phyloP scores from a whole-genome alignment of 306 rosid genomes.

The Sicyos baderoa region DNA sequence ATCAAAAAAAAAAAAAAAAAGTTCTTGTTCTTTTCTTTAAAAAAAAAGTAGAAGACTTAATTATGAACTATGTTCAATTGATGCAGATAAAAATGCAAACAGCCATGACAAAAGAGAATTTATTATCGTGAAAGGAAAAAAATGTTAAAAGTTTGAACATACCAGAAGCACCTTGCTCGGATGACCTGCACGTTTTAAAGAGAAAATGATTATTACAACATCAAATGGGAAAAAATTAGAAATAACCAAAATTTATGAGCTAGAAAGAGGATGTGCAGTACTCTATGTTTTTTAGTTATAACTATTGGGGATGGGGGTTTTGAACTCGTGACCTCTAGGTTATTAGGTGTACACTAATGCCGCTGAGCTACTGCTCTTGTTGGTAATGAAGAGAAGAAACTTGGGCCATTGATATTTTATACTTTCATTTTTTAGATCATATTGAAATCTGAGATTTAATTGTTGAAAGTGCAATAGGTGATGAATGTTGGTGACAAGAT shows the following conservation, averaged over 20 bases:
- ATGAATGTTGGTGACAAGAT: background rate
- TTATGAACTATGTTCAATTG: background rate
- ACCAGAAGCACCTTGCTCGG: slow-evolving; percentile 77
- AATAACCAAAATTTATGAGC: background rate
- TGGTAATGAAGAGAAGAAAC: background rate
- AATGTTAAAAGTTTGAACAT: slow-evolving; percentile 27
- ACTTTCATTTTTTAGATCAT: background rate
- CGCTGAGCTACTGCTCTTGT: no score
- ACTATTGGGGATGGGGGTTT: no score
- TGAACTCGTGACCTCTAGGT: no score
- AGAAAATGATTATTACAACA: slow-evolving; percentile 10
- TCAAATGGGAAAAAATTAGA: background rate
- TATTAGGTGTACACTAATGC: no score
- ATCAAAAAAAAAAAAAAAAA: no score
- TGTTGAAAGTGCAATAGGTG: background rate
- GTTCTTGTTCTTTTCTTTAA: no score
- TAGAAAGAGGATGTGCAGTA: background rate
- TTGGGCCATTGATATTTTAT: background rate
- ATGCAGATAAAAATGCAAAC: background rate
- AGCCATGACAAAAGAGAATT: background rate
- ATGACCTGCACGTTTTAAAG: slow-evolving; percentile 40
- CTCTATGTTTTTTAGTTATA: no score
- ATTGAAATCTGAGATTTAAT: background rate
- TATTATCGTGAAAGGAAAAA: no score
- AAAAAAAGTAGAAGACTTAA: no score